Base-by-base conservation (phyloP, 192 early-diverging fungal species). In the Umbelopsis vinacea region DNA sequence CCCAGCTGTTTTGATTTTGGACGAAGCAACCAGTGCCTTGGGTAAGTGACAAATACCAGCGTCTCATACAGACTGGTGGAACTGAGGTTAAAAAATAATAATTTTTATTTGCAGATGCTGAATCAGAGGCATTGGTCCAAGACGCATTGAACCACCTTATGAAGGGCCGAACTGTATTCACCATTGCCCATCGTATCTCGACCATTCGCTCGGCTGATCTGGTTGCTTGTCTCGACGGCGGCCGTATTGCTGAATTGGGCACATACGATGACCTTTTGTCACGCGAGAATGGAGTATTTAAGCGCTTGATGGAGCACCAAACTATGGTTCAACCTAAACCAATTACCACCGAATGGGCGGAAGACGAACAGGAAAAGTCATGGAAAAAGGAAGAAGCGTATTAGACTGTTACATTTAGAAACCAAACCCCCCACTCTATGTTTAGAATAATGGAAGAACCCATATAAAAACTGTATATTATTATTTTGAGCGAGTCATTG, bases 161-260 rank as follows among this genome's bases (percentile, higher is more conserved):
- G 71, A 71, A 82, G 43, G 84, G 85, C 19, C 83, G 92, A 24
- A 91, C 92, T 6, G 89, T 89, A 4, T 82, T 93, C 38, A 86
- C 86, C 3, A 91, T 93, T 77, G 92, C 92, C 6, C 92, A 93
- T 82, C 81, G 91, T 29, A 70, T 93, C 43, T 80, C 80, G 10
- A 87, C 85, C 10, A 87, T 92, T 55, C 83, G 86, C 15, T 78
- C 84, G 37, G 88, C 90, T 12, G 89, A 93, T 79, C 47, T 83
- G 15, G 90, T 93, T 72, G 77, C 77, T 19, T 80, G 86, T 26
- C 33, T 89, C 11, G 69, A 83, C 0, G 35, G 74, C 33, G 87
- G 87, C 21, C 60, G 67, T 46, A 72, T 92, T 2, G 79, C 79
- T 24, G 91, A 92, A 71, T 37, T 74, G 7, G 91, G 91, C 24